A percentile compares a stretch with the other conserved stretches of the same genome.
These are phyloP conservation scores for Polytrichum formosum DNA, from an alignment of 225 moss, liverwort and hornwort species.

Conservation along the genomic window DNA sequence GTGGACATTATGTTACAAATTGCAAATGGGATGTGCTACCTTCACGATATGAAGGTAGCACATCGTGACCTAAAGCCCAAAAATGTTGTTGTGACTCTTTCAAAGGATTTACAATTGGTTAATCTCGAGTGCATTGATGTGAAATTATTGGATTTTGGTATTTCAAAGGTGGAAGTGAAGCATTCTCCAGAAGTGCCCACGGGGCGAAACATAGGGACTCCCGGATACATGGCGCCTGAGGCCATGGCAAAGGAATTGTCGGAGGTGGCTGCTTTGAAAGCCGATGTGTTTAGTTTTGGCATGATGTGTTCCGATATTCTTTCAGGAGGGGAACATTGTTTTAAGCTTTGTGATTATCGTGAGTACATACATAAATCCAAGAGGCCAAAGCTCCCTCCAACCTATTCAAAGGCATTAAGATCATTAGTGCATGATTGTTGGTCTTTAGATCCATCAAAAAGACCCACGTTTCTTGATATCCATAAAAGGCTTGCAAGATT, in stretches of 20 bases:
- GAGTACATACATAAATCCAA: neutral
- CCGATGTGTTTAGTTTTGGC: neutral
- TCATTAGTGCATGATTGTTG: neutral
- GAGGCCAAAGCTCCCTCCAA: neutral
- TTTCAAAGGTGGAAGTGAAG: slow-evolving; percentile 5
- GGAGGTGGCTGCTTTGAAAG: neutral
- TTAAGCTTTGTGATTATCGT: too few species aligned
- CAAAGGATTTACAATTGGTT: neutral
- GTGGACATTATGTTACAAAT: slow-evolving; percentile 1
- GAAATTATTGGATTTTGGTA: slow-evolving; percentile 4
- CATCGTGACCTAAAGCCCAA: slow-evolving; percentile 8
- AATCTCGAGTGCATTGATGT: neutral
- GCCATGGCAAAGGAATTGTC: too few species aligned
- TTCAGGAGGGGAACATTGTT: neutral
- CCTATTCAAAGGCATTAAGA: neutral
- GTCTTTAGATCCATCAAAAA: neutral
- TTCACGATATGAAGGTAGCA: slow-evolving; percentile 7
- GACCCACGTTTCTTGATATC: neutral
- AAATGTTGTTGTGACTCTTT: neutral
- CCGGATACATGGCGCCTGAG: slow-evolving; percentile 5
- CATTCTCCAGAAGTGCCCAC: neutral
- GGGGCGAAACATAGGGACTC: neutral
- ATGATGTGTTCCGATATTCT: neutral
- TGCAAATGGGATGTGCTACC: slow-evolving; percentile 8
- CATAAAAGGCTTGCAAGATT: neutral